A percentile compares a stretch with the other conserved stretches of the same genome.
phyloP scores from a whole-genome alignment of 176 grass and related monocot genomes.

The Phoenix roebelenii region DNA sequence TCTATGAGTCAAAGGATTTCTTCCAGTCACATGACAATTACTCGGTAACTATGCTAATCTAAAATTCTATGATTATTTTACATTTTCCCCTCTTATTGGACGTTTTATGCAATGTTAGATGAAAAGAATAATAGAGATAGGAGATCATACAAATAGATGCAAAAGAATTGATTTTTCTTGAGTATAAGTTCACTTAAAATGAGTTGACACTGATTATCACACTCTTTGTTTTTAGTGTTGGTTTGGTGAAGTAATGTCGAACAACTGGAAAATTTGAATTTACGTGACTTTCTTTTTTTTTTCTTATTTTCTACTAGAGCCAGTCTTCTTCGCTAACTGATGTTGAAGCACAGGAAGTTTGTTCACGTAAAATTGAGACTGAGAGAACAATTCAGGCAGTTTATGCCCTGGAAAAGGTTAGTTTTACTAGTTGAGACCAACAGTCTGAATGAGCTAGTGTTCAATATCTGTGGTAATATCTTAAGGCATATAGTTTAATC shows the following conservation, averaged over 20 bases:
- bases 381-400: slow-evolving; percentile 39
- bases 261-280: too few relatives aligned
- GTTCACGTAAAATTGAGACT: slow-evolving; percentile 25
- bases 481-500: too few relatives aligned
- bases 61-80: not conserved
- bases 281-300: not conserved
- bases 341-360: slow-evolving; percentile 55
- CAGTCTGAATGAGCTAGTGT: too few relatives aligned
- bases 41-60: slow-evolving; percentile 34
- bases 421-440: not conserved
- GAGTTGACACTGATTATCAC: too few relatives aligned
- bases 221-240: too few relatives aligned
- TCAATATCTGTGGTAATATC: too few relatives aligned
- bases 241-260: too few relatives aligned
- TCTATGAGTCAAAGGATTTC: slow-evolving; percentile 67
- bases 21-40: slow-evolving; percentile 53
- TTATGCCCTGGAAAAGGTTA: slow-evolving; percentile 54
- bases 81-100: not conserved
- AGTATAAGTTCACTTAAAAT: too few relatives aligned
- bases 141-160: too few relatives aligned
- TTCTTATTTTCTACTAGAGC: slow-evolving; percentile 37
- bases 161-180: too few relatives aligned
- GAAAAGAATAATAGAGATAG: not conserved
- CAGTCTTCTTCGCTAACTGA: slow-evolving; percentile 89
- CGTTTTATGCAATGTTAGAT: not conserved